Evolutionary conservation across 768 basidiomycete genomes (phyloP).

Genomic region (Nidularia pulvinata): DNA sequence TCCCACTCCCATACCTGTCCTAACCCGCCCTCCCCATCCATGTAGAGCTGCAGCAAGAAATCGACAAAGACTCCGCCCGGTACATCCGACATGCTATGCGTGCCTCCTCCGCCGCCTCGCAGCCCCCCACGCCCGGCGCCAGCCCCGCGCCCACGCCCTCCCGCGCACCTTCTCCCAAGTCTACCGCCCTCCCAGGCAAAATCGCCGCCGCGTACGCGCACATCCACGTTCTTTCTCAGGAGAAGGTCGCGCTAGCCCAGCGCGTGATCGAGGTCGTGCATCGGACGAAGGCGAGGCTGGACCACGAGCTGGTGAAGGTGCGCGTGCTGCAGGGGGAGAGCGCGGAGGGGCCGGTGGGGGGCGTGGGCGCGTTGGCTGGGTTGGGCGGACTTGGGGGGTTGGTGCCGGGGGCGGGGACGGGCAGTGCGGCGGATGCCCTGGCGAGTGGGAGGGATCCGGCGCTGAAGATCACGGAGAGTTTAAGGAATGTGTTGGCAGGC

Average conservation of each 20-base stretch:
- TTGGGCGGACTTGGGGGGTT: slow-evolving; percentile 6
- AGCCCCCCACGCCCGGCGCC: slow-evolving; percentile 11
- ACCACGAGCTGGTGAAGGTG: slow-evolving; percentile 47
- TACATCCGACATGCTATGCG: slow-evolving; percentile 50
- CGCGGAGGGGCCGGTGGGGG: slow-evolving; percentile 28
- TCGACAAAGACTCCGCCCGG: slow-evolving; percentile 44
- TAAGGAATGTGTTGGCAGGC: slow-evolving; percentile 37
- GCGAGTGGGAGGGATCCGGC: slow-evolving; percentile 28
- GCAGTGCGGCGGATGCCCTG: slow-evolving; percentile 10
- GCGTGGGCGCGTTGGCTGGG: slow-evolving; percentile 22
- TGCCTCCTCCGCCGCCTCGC: slow-evolving; percentile 16
- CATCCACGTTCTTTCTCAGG: slow-evolving; percentile 38
- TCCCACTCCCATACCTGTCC: neutral
- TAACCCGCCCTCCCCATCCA: neutral
- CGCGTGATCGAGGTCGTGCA: slow-evolving; percentile 47
- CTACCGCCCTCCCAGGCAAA: slow-evolving; percentile 33
- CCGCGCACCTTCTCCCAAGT: slow-evolving; percentile 34
- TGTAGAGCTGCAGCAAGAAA: slow-evolving; percentile 48
- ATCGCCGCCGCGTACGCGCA: slow-evolving; percentile 44
- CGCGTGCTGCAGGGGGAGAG: slow-evolving; percentile 45
- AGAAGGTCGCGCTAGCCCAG: slow-evolving; percentile 47
- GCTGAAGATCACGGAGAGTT: slow-evolving; percentile 38
- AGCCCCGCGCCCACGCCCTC: slow-evolving; percentile 20
- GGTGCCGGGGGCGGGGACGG: neutral
- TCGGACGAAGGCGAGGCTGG: slow-evolving; percentile 46